Conservation (phyloP, 2,329 filamentous ascomycete species). For the Dothidotthia symphoricarpi region DNA sequence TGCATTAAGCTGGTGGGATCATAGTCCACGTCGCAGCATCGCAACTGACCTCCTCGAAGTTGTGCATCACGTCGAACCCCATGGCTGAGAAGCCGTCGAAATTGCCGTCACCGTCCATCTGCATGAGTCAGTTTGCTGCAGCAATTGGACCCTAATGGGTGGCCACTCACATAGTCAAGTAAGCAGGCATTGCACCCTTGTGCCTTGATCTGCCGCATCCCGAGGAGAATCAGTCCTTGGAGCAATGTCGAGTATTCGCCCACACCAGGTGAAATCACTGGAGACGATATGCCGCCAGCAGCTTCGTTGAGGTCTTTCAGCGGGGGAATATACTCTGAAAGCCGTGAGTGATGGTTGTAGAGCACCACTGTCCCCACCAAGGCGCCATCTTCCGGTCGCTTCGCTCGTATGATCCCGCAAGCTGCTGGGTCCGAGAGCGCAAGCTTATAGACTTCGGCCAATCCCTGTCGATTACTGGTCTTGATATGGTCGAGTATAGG, state of each 20-base stretch:
- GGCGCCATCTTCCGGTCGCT: slow-evolving; percentile 63
- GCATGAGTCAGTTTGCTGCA: slow-evolving; percentile 28
- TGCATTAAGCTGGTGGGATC: slow-evolving; percentile 46
- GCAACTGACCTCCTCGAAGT: slow-evolving; percentile 77
- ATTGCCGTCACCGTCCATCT: slow-evolving; percentile 70
- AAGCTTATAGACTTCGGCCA: slow-evolving; percentile 75
- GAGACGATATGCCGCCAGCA: slow-evolving; percentile 76
- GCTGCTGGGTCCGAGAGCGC: slow-evolving; percentile 69
- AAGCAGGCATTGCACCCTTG: slow-evolving; percentile 72
- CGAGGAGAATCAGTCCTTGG: slow-evolving; percentile 77
- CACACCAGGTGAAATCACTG: slow-evolving; percentile 67
- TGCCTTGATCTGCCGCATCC: slow-evolving; percentile 76
- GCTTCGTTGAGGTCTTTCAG: slow-evolving; percentile 59
- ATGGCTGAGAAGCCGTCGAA: slow-evolving; percentile 72
- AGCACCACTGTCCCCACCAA: slow-evolving; percentile 78
- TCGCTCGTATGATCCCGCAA: slow-evolving; percentile 81
- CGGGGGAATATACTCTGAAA: slow-evolving; percentile 69
- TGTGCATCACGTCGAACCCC: slow-evolving; percentile 77
- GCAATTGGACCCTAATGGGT: neutral
- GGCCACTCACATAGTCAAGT: slow-evolving; percentile 70
- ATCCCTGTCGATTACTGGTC: slow-evolving; percentile 70
- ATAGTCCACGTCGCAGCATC: slow-evolving; percentile 63
- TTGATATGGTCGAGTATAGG: slow-evolving; percentile 73
- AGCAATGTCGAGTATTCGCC: slow-evolving; percentile 69
- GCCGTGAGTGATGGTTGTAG: slow-evolving; percentile 66